These are phyloP conservation scores for Graphiopsis chlorocephala DNA, from an alignment of 2,329 filamentous ascomycete genomes.

Conservation along the genomic window DNA sequence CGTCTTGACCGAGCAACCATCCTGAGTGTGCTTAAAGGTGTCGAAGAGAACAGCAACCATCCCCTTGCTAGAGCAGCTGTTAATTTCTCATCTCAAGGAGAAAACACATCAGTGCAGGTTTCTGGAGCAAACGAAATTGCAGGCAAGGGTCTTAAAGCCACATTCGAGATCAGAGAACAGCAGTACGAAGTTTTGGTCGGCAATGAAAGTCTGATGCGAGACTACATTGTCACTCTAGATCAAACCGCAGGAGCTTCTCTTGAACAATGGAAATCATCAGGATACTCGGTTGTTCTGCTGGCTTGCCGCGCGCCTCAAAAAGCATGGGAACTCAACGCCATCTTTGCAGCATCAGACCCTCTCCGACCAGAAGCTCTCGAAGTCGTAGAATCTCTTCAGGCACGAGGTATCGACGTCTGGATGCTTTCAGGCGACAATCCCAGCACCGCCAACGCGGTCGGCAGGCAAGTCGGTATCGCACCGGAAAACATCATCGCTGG, in stretches of 20 bases:
- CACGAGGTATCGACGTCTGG: conserved; percentile 71
- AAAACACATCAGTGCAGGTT: conserved; percentile 26
- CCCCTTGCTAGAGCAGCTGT: conserved; percentile 71
- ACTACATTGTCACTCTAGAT: conserved; percentile 34
- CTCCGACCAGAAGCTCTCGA: conserved; percentile 67
- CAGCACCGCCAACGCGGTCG: conserved; percentile 80
- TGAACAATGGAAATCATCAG: conserved; percentile 41
- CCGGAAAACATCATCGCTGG: conserved; percentile 75
- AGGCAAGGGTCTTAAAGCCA: conserved; percentile 67
- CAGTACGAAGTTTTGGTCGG: conserved; percentile 64
- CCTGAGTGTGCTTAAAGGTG: conserved; percentile 55
- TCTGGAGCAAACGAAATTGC: conserved; percentile 58
- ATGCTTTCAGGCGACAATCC: conserved; percentile 91
- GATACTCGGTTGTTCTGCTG: conserved; percentile 42
- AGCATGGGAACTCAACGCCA: conserved; percentile 59
- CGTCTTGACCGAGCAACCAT: conserved; percentile 44
- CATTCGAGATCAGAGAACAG: conserved; percentile 21
- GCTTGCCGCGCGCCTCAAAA: conserved; percentile 33
- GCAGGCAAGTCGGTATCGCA: conserved; percentile 70
- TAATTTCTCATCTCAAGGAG: conserved; percentile 52
- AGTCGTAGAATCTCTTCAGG: conserved; percentile 43
- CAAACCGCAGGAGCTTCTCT: conserved; percentile 25
- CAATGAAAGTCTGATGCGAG: conserved; percentile 67
- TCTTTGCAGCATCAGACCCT: conserved; percentile 77
- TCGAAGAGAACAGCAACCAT: conserved; percentile 72